Conservation (phyloP, 305 asterid species). For the Fraxinus albicans region DNA sequence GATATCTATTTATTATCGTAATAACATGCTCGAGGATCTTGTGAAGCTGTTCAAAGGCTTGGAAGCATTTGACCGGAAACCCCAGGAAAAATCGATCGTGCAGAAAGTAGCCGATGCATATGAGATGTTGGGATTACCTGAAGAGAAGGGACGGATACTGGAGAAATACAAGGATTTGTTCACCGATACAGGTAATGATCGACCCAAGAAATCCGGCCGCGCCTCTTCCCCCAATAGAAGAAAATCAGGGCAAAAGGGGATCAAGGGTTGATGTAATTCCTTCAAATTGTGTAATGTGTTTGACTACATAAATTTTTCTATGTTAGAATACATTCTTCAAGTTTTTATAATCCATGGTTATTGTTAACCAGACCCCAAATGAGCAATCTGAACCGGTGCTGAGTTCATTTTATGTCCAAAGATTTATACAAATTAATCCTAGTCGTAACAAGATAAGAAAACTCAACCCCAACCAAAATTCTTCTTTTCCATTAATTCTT, state of each 20-base stretch:
- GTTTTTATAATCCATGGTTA: neutral
- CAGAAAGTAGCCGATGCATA: slow-evolving; percentile 76
- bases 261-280: neutral
- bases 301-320: neutral
- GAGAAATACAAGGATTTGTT: slow-evolving; percentile 72
- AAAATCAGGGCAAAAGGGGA: slow-evolving; percentile 16
- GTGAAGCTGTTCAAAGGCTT: slow-evolving; percentile 75
- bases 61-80: slow-evolving; percentile 77
- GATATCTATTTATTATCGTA: slow-evolving; percentile 71
- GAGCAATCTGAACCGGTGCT: too few relatives aligned
- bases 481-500: neutral
- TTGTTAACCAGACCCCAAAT: neutral
- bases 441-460: neutral
- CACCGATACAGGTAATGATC: slow-evolving; percentile 26
- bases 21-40: slow-evolving; percentile 68
- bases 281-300: neutral
- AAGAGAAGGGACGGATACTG: slow-evolving; percentile 67
- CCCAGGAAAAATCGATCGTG: slow-evolving; percentile 73
- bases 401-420: neutral
- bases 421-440: neutral
- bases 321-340: neutral
- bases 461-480: neutral
- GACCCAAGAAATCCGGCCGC: slow-evolving; percentile 31
- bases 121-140: slow-evolving; percentile 58
- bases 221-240: slow-evolving; percentile 27